Evolutionary conservation across 2,329 filamentous ascomycete species (phyloP).

Genomic region (Paramyrothecium sp.): DNA sequence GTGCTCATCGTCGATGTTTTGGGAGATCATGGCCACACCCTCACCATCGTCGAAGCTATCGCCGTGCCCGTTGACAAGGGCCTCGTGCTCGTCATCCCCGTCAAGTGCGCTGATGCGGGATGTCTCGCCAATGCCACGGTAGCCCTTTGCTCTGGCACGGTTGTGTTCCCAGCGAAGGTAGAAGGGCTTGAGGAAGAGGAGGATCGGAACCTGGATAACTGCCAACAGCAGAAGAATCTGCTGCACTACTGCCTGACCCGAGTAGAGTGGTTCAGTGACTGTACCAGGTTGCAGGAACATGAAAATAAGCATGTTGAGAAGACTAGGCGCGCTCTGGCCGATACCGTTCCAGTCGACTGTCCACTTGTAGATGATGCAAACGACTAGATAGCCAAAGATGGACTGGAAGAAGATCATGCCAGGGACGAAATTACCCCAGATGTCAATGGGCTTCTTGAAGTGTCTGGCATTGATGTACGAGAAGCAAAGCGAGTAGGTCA

Average conservation of each 20-base stretch:
- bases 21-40: conserved; percentile 82
- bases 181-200: conserved; percentile 93
- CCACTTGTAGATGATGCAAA: conserved; percentile 98
- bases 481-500: conserved; percentile 96
- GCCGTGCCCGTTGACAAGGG: conserved; percentile 54
- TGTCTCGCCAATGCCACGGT: conserved; percentile 88
- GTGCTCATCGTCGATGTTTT: conserved; percentile 82
- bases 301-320: conserved; percentile 99
- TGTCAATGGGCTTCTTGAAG: conserved; percentile 92
- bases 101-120: conserved; percentile 87
- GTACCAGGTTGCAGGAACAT: conserved; percentile 93
- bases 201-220: conserved; percentile 80
- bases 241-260: conserved; percentile 75
- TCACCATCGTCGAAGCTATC: conserved; percentile 63
- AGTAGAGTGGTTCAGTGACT: conserved; percentile 71
- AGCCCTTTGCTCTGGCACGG: conserved; percentile 80
- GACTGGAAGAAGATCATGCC: conserved; percentile 99
- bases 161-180: conserved; percentile 95
- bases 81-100: conserved; percentile 73
- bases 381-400: conserved; percentile 94
- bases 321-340: conserved; percentile 71
- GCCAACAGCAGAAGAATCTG: conserved; percentile 77
- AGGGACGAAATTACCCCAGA: conserved; percentile 95
- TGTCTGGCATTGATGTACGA: conserved; percentile 91
- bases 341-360: conserved; percentile 74